phyloP scores from a whole-genome alignment of 2,329 filamentous ascomycete species.

The Lecanoromycetidae sp. region DNA sequence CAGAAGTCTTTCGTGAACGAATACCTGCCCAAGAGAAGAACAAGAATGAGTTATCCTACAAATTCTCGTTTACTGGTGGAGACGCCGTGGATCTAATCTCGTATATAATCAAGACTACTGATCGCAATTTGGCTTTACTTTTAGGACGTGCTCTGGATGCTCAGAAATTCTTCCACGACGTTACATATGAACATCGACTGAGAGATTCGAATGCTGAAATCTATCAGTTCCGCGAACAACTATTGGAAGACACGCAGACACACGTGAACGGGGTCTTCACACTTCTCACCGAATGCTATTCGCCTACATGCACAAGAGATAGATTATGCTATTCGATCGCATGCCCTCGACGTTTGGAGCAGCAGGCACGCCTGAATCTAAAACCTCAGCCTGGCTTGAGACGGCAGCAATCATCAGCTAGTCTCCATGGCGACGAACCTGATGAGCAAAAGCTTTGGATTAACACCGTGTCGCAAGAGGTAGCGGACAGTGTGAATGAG shows the following conservation, averaged over 20 bases:
- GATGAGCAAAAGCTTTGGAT: conserved; percentile 99
- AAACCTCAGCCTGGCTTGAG: conserved; percentile 84
- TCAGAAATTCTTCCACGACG: conserved; percentile 98
- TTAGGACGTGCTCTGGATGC: conserved; percentile 86
- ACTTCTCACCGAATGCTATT: conserved; percentile 91
- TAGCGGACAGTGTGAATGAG: conserved; percentile 80
- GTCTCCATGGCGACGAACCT: conserved; percentile 73
- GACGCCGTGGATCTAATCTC: conserved; percentile 93
- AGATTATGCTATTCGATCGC: conserved; percentile 97
- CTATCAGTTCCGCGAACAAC: conserved; percentile 89
- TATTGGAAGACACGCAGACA: conserved; percentile 62
- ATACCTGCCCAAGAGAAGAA: conserved; percentile 76
- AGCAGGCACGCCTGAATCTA: conserved; percentile 86
- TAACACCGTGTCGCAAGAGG: conserved; percentile 90
- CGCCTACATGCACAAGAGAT: conserved; percentile 89
- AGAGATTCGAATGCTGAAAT: conserved; percentile 90
- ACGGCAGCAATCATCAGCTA: conserved; percentile 55
- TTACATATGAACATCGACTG: conserved; percentile 90
- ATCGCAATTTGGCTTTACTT: conserved; percentile 83
- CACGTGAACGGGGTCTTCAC: conserved; percentile 95
- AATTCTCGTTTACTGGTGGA: conserved; percentile 89
- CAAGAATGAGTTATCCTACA: conserved; percentile 95
- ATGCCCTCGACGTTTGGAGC: conserved; percentile 82
- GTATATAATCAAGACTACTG: conserved; percentile 93
- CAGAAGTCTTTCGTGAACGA: conserved; percentile 80